Base-by-base conservation (phyloP, 345 rosid genomes). In the Sonneratia caseolaris region DNA sequence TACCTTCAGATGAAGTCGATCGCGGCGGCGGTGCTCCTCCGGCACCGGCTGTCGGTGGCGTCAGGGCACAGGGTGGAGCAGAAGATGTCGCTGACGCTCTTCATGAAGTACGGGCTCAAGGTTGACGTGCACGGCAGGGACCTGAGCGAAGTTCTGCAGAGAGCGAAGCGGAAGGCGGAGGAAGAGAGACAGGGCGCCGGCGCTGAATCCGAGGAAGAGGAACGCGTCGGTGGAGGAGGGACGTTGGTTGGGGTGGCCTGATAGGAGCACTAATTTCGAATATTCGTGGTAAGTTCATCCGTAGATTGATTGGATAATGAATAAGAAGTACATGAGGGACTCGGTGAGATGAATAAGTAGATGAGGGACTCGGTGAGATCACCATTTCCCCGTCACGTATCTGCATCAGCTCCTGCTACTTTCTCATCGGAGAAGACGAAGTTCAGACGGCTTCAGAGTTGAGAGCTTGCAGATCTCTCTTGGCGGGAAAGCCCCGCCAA, bases 1-100 rank as follows among this genome's bases (percentile, higher is more conserved):
- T 95, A 92, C 77, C 76, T 92, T 12, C 97, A 90, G 70, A 95
- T 95, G 99, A 95, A 92, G 66, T 90, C 98, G 38, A 85, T 92
- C 38, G 96, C 90, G 15, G 86, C 96, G 69, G 93, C 97, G 51
- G 85, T 84, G 65, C 68, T 95, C 76, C 77, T 90, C 72, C 80
- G 94, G 76, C 96, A 92, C 75, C 78, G 86, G 61, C 68, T 95
- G 77, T 78, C 86, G 81, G 77, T 90, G 70, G 91, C 79, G 36
- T 45, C 83, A 5, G 98, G 98, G 27, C 96, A 90, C 70, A 86
- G 81, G 74, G 94, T 95, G 70, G 96, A 90, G 88, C 99, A 94
- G 87, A 94, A 94, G 82, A 94, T 94, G 97, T 94, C 98, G 51
- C 70, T 94, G 68, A 94, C 97, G 11, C 69, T 95, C 72, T 92